These are phyloP conservation scores for Puccinia hordei DNA, from an alignment of 1,284 basidiomycete genomes.

Conservation along the genomic window DNA sequence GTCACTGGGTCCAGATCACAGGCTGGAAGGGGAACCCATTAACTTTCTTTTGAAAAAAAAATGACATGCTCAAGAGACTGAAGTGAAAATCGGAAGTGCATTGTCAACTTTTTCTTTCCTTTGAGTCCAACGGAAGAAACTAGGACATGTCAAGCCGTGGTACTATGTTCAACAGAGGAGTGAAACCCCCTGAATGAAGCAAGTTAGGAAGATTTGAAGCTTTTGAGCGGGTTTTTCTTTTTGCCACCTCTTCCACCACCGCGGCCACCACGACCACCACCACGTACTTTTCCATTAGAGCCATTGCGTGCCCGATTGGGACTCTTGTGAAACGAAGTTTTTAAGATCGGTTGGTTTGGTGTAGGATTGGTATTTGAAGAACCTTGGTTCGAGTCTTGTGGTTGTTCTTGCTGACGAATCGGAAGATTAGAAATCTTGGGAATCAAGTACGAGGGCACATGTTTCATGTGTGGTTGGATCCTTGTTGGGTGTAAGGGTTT, in stretches of 20 bases:
- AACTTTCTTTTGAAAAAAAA: too few species aligned
- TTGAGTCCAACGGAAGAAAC: too few species aligned
- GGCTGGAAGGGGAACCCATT: too few species aligned
- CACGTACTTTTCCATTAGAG: not conserved
- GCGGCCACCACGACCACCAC: not conserved
- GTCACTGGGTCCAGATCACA: too few species aligned
- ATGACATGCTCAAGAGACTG: too few species aligned
- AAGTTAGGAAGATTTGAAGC: conserved; percentile 20
- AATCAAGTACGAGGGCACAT: conserved; percentile 89
- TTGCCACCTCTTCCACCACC: conserved; percentile 29
- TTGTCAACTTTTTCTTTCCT: too few species aligned
- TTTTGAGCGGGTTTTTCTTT: conserved; percentile 48
- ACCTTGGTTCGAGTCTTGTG: conserved; percentile 5
- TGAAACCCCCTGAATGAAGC: not conserved
- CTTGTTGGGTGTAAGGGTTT: conserved; percentile 85
- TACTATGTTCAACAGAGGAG: not conserved
- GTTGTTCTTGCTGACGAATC: conserved; percentile 30
- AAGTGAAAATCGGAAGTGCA: too few species aligned
- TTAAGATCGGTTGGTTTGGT: not conserved
- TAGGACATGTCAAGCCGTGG: too few species aligned
- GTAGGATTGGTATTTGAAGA: not conserved
- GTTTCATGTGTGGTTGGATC: conserved; percentile 89
- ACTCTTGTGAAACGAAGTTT: conserved; percentile 11
- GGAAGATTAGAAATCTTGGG: conserved; percentile 71
- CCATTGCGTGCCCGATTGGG: not conserved